Conservation (phyloP, 306 rosid species). For the Senna tora region DNA sequence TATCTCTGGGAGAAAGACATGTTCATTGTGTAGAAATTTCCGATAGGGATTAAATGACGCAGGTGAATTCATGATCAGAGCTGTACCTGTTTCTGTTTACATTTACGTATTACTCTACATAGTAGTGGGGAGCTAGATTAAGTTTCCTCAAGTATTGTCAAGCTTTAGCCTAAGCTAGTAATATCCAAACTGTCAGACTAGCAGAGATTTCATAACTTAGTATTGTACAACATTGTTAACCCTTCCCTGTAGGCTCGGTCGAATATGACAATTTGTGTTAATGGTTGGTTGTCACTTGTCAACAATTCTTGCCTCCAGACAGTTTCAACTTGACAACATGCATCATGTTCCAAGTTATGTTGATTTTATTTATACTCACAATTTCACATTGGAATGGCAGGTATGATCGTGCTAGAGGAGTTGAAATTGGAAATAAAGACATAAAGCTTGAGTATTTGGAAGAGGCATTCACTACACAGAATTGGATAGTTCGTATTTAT, state of each 20-base stretch:
- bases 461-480: slow-evolving; percentile 96
- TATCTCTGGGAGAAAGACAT: not conserved
- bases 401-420: slow-evolving; percentile 98
- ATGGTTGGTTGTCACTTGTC: too few species aligned
- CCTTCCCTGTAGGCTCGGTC: not conserved
- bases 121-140: not conserved
- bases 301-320: slow-evolving; percentile 5
- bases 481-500: slow-evolving; percentile 99
- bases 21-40: not conserved
- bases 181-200: not conserved
- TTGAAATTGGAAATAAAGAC: slow-evolving; percentile 97
- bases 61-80: not conserved
- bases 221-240: not conserved
- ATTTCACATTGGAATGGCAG: slow-evolving; percentile 47
- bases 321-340: not conserved
- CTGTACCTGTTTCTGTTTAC: not conserved
- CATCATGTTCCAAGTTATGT: slow-evolving; percentile 7
- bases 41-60: not conserved
- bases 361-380: not conserved
- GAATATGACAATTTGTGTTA: not conserved
- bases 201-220: not conserved
- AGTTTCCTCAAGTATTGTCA: not conserved
- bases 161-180: not conserved
- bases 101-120: not conserved
- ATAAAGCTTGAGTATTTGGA: slow-evolving; percentile 92